Base-by-base conservation (phyloP, 1,139 yeast species). In the Taiozyma sp. region DNA sequence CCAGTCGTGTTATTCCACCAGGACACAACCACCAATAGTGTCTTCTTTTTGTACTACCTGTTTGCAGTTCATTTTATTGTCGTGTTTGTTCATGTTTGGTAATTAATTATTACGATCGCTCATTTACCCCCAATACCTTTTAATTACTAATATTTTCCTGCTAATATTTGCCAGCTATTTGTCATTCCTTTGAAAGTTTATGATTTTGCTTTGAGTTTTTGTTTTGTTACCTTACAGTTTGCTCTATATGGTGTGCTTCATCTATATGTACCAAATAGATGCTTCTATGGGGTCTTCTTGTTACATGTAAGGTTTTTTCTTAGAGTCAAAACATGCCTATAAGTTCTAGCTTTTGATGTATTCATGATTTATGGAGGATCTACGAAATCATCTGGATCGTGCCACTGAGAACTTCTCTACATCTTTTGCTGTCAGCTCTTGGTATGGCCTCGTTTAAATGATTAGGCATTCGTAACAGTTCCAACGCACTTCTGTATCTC, bases 31-130 rank as follows among this genome's bases (percentile, higher is more conserved):
- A 9, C 27, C 6, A 24, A 4, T 24, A 24, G 7, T 24, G 8
- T 24, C 27, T 14, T 38, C 8, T 19, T 19, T 38, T 38, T 38
- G 19, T 38, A 22, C 5, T 19, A 3, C 36, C 36, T 32, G 24
- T 30, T 22, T 38, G 22, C 48, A 34, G 30, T 47, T 47, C 16
- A 10, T 28, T 12, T 30, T 10, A 22, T 22, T 22, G 23, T 29
- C 32, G 13, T 46, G 13, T 38, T 9, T 19, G 19, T 38, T 19
- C 19, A 22, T 38, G 36, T 38, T 38, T 38, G 51, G 51, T 50
- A 47, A 45, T 50, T 50, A 41, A 3, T 43, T n/a, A 39, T 48
- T 50, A 50, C 49, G 49, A 49, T 50, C 53, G 32, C 40, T 50
- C 53, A 45, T 46, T 49, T 27, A 12, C 28, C 10, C 23, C 27